These are phyloP conservation scores for Termitomyces sp. DNA, from an alignment of 768 basidiomycete species.

Conservation along the genomic window DNA sequence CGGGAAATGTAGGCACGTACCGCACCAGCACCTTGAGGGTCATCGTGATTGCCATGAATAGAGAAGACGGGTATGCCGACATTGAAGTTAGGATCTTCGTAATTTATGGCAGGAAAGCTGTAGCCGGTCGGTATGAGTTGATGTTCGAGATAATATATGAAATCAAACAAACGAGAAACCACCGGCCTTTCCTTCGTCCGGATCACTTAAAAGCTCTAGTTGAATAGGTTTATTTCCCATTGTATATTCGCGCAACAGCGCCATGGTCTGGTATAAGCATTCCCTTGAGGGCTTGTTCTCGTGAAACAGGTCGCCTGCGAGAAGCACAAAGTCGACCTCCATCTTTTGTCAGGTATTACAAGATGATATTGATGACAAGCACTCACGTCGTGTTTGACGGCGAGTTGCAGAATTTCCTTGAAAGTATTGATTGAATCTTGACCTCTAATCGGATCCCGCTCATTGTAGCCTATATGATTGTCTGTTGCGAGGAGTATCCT, in stretches of 20 bases:
- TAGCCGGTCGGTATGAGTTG: not conserved
- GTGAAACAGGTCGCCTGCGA: constrained; percentile 96
- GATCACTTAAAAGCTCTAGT: constrained; percentile 89
- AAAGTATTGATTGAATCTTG: constrained; percentile 96
- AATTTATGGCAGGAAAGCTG: constrained; percentile 96
- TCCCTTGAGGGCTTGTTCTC: constrained; percentile 95
- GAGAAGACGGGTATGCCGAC: constrained; percentile 97
- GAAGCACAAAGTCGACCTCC: constrained; percentile 92
- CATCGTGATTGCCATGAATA: constrained; percentile 99
- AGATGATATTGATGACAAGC: not conserved
- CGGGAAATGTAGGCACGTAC: constrained; percentile 39
- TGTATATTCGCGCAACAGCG: constrained; percentile 87
- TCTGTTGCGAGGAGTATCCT: constrained; percentile 90
- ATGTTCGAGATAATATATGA: not conserved
- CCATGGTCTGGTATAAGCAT: constrained; percentile 84
- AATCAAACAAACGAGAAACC: constrained; percentile 68
- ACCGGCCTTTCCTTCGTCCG: constrained; percentile 82
- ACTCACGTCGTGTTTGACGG: constrained; percentile 80
- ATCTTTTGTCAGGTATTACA: not conserved
- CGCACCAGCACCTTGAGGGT: constrained; percentile 93
- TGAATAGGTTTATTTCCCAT: constrained; percentile 86
- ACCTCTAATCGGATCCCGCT: constrained; percentile 91
- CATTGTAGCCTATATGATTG: constrained; percentile 93
- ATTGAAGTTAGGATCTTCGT: constrained; percentile 95
- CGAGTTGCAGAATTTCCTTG: constrained; percentile 88